Base-by-base conservation (phyloP, 2,329 filamentous ascomycete genomes). In the Neophaeococcomyces aloes region DNA sequence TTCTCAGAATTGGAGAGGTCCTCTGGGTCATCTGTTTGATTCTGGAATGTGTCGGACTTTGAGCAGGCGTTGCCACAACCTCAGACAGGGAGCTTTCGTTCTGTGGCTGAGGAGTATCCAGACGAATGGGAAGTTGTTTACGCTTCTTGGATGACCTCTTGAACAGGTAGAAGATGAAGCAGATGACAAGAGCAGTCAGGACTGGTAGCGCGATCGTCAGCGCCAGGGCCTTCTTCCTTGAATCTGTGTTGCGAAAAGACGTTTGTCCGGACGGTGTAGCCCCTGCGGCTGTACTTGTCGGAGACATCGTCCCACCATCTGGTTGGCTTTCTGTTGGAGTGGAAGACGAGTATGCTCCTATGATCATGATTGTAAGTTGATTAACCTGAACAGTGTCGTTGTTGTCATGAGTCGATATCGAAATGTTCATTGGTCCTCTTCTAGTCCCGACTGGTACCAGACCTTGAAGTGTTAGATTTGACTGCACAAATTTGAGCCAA, bases 391-490 rank as follows among this genome's bases (percentile, higher is more conserved):
- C 19, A 19, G 19, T 19, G 10, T 35, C n/a, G 11, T 15, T 15
- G 19, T 35, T 19, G 8, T 35, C n/a, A 19, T 8, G 19, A 5
- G 19, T 19, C 5, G 15, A 18, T 19, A 35, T 11, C 5, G 33
- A 18, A 15, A 35, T 19, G 11, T 35, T 35, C 10, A 35, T 17
- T 5, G 15, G 14, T 5, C 15, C 18, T 27, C 25, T n/a, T 13
- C 11, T 23, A 27, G 35, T 38, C 7, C 25, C 21, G 10, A 19
- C 3, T 15, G 41, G 41, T 25, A 44, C 41, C 6, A 29, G 11
- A 14, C 41, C 41, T n/a, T 44, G 19, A n/a, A 44, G 15, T 14
- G 41, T 37, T 23, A 29, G 17, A n/a, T 29, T 39, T 19, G 29
- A 7, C 29, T 33, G 17, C 23, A 19, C 35, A 17, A 27, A 47